Conservation (phyloP, 2,329 filamentous ascomycete genomes). For the Anthostomella pinea region DNA sequence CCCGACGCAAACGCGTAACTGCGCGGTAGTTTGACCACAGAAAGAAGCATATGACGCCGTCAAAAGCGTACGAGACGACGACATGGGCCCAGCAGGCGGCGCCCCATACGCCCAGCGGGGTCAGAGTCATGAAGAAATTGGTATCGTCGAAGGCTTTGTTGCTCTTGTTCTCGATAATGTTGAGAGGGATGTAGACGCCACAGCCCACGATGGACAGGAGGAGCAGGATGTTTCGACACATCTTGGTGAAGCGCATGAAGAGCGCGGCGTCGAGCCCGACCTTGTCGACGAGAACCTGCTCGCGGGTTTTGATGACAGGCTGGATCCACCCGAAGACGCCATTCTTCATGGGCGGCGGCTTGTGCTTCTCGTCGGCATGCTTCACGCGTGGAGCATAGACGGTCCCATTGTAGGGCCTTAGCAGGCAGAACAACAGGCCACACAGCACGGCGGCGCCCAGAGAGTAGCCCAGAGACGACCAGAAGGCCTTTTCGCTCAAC, state of each 20-base stretch:
- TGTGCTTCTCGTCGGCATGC: conserved; percentile 78
- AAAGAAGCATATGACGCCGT: conserved; percentile 63
- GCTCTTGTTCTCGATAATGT: conserved; percentile 52
- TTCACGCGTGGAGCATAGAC: conserved; percentile 84
- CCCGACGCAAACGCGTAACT: conserved; percentile 64
- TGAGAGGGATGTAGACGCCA: conserved; percentile 75
- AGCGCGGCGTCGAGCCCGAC: conserved; percentile 85
- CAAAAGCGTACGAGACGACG: conserved; percentile 56
- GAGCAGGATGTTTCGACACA: conserved; percentile 87
- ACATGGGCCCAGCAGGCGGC: conserved; percentile 56
- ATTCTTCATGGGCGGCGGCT: conserved; percentile 81
- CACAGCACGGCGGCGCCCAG: conserved; percentile 69
- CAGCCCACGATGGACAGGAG: conserved; percentile 69
- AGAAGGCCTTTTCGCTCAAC: conserved; percentile 42
- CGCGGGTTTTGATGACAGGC: conserved; percentile 76
- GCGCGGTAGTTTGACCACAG: conserved; percentile 84
- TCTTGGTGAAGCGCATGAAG: conserved; percentile 80
- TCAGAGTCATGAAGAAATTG: conserved; percentile 55
- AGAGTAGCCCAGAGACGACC: conserved; percentile 75
- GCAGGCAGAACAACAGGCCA: conserved; percentile 75
- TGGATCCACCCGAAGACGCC: conserved; percentile 80
- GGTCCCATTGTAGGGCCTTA: conserved; percentile 79
- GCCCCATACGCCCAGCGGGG: conserved; percentile 52
- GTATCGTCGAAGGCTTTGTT: conserved; percentile 20
- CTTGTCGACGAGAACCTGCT: conserved; percentile 70